phyloP scores from a whole-genome alignment of 805 yeast species.

The Candida palmyrensis region DNA sequence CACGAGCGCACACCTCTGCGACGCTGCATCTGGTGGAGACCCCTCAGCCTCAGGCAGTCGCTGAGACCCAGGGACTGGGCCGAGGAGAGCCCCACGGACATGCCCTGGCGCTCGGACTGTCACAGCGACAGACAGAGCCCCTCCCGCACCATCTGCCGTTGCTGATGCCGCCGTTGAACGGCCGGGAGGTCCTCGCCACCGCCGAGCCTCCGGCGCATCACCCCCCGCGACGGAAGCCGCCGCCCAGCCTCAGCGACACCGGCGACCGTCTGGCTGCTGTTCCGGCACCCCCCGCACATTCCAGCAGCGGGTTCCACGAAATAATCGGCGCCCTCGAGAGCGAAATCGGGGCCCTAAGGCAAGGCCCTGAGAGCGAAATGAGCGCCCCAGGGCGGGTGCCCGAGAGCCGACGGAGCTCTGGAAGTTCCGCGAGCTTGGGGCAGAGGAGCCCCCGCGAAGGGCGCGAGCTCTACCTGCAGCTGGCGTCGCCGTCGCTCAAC shows the following conservation, averaged over 20 bases:
- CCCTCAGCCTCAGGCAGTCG: too few species aligned
- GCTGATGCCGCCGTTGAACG: slow-evolving; percentile 1
- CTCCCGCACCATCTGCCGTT: slow-evolving; percentile 1
- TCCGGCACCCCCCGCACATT: neutral
- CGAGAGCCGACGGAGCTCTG: neutral
- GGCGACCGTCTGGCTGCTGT: neutral
- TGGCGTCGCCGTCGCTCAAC: too few species aligned
- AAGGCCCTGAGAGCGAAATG: too few species aligned
- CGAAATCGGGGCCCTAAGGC: too few species aligned
- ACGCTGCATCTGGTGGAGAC: neutral
- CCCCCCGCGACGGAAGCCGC: neutral
- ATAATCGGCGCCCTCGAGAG: too few species aligned
- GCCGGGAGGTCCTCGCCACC: too few species aligned
- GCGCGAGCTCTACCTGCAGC: neutral
- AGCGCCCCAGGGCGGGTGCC: too few species aligned
- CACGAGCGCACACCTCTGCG: slow-evolving; percentile 2
- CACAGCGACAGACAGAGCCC: neutral
- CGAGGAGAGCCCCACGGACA: slow-evolving; percentile 2
- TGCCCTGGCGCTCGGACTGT: neutral
- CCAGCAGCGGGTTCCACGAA: too few species aligned
- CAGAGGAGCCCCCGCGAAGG: slow-evolving; percentile 1
- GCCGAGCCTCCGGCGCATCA: neutral
- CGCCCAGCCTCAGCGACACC: neutral
- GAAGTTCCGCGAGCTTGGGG: slow-evolving; percentile 1
- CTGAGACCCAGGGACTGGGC: neutral